These are phyloP conservation scores for Anaeramoeba ignava DNA, from an alignment of 78 protist genomes.

Conservation along the genomic window DNA sequence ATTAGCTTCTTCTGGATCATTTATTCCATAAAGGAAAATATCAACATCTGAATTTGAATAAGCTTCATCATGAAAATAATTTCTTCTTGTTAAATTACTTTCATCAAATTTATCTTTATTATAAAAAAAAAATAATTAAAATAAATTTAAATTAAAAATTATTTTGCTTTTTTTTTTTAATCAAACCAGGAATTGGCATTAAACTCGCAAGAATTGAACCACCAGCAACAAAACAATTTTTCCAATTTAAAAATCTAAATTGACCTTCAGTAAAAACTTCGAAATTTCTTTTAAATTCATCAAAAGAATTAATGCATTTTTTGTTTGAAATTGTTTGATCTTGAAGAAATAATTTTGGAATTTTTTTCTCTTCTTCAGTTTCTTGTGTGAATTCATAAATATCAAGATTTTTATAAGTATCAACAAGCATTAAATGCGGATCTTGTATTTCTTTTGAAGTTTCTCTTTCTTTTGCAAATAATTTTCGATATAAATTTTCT, in stretches of 20 bases:
- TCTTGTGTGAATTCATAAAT: not conserved
- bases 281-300: not conserved
- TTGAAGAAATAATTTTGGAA: not conserved
- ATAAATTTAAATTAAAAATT: not conserved
- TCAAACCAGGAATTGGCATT: not conserved
- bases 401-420: not conserved
- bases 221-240: conserved; percentile 8
- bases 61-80: too few species aligned
- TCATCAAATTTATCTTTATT: too few species aligned
- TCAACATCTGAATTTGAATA: conserved; percentile 5
- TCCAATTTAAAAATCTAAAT: not conserved
- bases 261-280: conserved; percentile 5
- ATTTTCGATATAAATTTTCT: not conserved
- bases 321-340: too few species aligned
- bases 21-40: conserved; percentile 8
- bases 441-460: not conserved
- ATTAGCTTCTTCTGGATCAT: not conserved
- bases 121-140: too few species aligned
- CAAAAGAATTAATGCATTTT: not conserved
- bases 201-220: conserved; percentile 9
- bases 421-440: not conserved
- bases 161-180: not conserved
- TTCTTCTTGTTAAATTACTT: too few species aligned
- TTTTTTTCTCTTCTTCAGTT: not conserved
- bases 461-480: not conserved